phyloP scores from a whole-genome alignment of 2,329 filamentous ascomycete species.

The Dendrostoma leiphaemia region DNA sequence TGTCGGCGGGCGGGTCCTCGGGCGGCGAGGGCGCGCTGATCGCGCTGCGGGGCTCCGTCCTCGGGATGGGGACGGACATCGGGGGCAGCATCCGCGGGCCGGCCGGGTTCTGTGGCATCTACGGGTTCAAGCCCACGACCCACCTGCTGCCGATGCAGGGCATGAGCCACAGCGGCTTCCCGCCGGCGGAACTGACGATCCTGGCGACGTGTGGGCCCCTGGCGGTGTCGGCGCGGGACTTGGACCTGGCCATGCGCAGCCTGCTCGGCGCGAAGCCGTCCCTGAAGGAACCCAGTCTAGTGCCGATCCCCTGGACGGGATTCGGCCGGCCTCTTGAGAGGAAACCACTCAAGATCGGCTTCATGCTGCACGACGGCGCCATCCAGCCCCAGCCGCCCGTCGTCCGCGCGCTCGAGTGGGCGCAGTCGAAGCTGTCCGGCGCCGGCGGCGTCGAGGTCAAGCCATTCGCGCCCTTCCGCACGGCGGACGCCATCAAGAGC shows the following conservation, averaged over 20 bases:
- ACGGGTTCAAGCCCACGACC: constrained; percentile 26
- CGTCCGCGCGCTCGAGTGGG: constrained; percentile 34
- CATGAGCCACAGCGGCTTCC: constrained; percentile 23
- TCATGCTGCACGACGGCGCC: constrained; percentile 37
- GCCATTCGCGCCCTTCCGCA: constrained; percentile 31
- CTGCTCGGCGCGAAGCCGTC: constrained; percentile 26
- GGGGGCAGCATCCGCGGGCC: constrained; percentile 40
- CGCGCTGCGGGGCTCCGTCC: constrained; percentile 37
- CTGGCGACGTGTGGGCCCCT: constrained; percentile 33
- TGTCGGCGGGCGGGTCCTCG: constrained; percentile 62
- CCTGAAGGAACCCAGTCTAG: constrained; percentile 26
- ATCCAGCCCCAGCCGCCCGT: constrained; percentile 38
- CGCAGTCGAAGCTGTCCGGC: constrained; percentile 22
- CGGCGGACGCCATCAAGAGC: constrained; percentile 27
- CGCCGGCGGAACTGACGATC: constrained; percentile 32
- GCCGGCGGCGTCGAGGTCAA: constrained; percentile 30
- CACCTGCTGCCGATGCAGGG: constrained; percentile 26
- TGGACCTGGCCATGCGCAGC: constrained; percentile 32
- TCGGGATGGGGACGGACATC: constrained; percentile 42
- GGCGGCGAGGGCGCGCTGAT: constrained; percentile 52
- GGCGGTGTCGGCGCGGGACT: constrained; percentile 29
- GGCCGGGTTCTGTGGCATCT: constrained; percentile 33
- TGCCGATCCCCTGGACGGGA: constrained; percentile 31
- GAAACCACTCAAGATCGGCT: constrained; percentile 37
- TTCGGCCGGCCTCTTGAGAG: constrained; percentile 18